Evolutionary conservation across 768 basidiomycete species (phyloP), one percentile per base, ranked within the genome.

Genomic region (Floccularia luteovirens): DNA sequence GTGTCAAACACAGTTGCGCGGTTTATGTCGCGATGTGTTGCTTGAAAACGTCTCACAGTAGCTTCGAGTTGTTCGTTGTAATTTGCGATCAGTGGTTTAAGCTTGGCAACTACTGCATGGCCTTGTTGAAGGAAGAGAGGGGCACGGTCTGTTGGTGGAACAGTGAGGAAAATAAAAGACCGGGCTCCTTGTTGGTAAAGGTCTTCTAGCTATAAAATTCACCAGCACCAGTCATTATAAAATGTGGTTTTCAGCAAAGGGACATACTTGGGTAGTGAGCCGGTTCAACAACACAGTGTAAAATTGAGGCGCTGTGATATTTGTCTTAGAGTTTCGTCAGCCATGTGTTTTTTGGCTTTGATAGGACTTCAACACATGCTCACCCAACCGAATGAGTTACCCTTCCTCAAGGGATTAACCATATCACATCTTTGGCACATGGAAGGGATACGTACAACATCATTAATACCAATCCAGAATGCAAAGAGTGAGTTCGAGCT

Each of bases 381-480:
- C 19, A 41, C 39, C 39, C 39, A 41, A 21, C 30, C 30, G 24
- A 33, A 31, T 10, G 39, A 41, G 31, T 41, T 41, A 7, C 39
- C 39, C 39, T 41, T 11, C 8, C n/a, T 13, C 10, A 5, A 23
- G 25, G 11, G 31, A 22, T 41, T n/a, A 28, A 12, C 27, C 8
- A 28, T 28, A 28, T 14, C 8, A 8, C 8, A 28, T 8, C 8
- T 28, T 28, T 28, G 8, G 10, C 8, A 8, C 27, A 28, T 8
- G 27, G 27, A 14, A 32, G 24, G 5, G 54, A 35, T 45, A 59
- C 69, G 56, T 39, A 74, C 74, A 31, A 77, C 64, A 39, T 79
- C 79, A 44, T 82, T 81, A 42, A 81, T 81, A 2, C 79, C 79
- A 38, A 82, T 77, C 77, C 78, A 82, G 31, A 80, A 48, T 2